Percentiles rank a stretch among this genome's conserved stretches.
phyloP scores from a whole-genome alignment of 2,329 filamentous ascomycete species.

The Incumbomyces delicatus region DNA sequence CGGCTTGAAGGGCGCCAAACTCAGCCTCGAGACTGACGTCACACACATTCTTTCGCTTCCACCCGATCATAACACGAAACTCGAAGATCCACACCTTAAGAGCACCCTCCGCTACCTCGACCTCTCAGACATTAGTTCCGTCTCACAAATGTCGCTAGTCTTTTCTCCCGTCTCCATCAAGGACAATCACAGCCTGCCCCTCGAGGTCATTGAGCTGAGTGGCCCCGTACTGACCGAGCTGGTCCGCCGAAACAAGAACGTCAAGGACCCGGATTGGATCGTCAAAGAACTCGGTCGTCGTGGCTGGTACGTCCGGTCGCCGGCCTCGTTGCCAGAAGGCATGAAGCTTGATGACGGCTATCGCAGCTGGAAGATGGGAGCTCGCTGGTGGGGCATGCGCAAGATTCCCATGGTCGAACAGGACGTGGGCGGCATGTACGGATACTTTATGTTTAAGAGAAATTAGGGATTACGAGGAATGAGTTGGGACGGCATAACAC shows the following conservation, averaged over 20 bases:
- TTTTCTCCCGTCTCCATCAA: conserved; percentile 50
- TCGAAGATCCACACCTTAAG: conserved; percentile 22
- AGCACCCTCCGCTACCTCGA: conserved; percentile 65
- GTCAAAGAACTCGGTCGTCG: conserved; percentile 57
- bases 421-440: conserved; percentile 50
- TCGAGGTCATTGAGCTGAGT: conserved; percentile 67
- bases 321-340: conserved; percentile 28
- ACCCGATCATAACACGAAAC: conserved; percentile 31
- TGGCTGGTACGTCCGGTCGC: conserved; percentile 55
- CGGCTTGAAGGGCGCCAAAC: conserved; percentile 55
- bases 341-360: conserved; percentile 43
- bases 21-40: conserved; percentile 53
- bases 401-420: conserved; percentile 50
- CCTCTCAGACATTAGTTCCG: conserved; percentile 56
- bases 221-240: conserved; percentile 59
- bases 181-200: conserved; percentile 50
- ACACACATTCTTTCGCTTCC: conserved; percentile 45
- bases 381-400: conserved; percentile 73
- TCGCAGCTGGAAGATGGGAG: conserved; percentile 73
- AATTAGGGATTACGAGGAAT: conserved; percentile 8
- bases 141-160: conserved; percentile 50
- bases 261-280: conserved; percentile 55
- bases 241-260: conserved; percentile 42
- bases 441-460: conserved; percentile 51
- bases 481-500: background rate